phyloP scores from a whole-genome alignment of 2,329 filamentous ascomycete genomes.

The Trichoderma simmonsii region DNA sequence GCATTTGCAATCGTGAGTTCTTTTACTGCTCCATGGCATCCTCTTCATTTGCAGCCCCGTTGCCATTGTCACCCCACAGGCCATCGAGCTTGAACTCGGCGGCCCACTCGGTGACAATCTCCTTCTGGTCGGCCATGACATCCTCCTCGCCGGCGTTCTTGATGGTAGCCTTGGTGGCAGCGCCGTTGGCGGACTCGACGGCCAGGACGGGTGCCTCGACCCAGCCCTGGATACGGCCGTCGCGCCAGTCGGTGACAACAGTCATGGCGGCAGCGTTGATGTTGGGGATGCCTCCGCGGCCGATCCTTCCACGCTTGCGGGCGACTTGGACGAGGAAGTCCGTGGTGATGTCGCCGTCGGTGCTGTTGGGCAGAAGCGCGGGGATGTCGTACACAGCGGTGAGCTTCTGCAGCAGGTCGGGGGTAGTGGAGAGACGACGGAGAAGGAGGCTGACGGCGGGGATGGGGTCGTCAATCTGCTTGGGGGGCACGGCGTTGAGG shows the following conservation, averaged over 20 bases:
- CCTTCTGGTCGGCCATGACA: conserved; percentile 65
- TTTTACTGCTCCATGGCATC: conserved; percentile 53
- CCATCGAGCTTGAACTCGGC: conserved; percentile 94
- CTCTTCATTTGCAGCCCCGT: conserved; percentile 23
- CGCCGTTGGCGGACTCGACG: conserved; percentile 40
- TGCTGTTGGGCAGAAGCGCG: conserved; percentile 64
- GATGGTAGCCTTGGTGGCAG: conserved; percentile 30
- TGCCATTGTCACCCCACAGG: conserved; percentile 69
- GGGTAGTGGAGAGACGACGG: conserved; percentile 69
- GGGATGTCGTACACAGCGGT: conserved; percentile 81
- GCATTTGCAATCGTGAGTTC: background rate
- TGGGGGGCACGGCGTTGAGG: conserved; percentile 87
- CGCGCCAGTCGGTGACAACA: conserved; percentile 94
- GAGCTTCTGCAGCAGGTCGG: conserved; percentile 73
- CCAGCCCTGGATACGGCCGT: conserved; percentile 93
- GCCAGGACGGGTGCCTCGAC: conserved; percentile 69
- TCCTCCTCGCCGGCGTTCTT: conserved; percentile 43
- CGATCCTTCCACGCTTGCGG: conserved; percentile 83
- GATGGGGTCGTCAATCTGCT: conserved; percentile 89
- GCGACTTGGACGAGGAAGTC: conserved; percentile 96
- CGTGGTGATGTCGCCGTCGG: conserved; percentile 72
- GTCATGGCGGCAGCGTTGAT: conserved; percentile 82
- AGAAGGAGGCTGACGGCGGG: conserved; percentile 85
- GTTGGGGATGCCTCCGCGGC: conserved; percentile 88
- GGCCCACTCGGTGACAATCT: conserved; percentile 90